Base-by-base conservation (phyloP, 2,329 filamentous ascomycete genomes). In the Fusarium chaquense region DNA sequence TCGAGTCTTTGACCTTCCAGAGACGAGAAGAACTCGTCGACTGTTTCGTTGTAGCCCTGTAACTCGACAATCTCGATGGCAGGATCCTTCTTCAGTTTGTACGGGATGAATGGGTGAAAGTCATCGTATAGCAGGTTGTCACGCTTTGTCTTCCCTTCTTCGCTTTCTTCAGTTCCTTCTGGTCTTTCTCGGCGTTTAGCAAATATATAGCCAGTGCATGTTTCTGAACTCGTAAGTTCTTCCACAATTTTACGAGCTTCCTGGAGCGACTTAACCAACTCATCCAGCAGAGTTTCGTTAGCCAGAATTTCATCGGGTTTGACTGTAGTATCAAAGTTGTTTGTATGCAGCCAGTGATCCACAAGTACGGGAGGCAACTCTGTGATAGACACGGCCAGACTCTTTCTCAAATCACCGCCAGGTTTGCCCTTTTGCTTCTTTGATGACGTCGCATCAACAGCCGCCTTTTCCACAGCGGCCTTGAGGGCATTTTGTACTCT, bases 21-120 rank as follows among this genome's bases (percentile, higher is more conserved):
- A 0, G 95, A 98, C 0, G 96, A 98, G 79, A 97, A 98, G 82
- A 98, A 99, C 72, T 97, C 93, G 76, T 99, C 96, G 0, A 97
- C 94, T 0, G 94, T 96, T 76, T 91, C 92, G 79, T 98, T 98
- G 83, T 97, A 98, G 12, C 90, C 91, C 9, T 93, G 87, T 70
- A 94, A 94, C 56, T 93, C 88, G 15, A 98, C 76, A 18, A 97
- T 88, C 5, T 88, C 86, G 26, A 90, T 87, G 0, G 84, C 81
- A 0, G 89, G 82, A 58, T 94, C 89, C 9, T 87, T 84, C 66
- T 90, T 88, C 66, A 97, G 92, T 72, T 98, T 95, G 24, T 86
- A 83, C 0, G 96, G 96, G 40, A 91, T 83, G 78, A 98, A 98
- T 0, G 96, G 96, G 73, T 98, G 95, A 74, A 98, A 98, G 74